phyloP scores from a whole-genome alignment of 345 rosid genomes.

The Boechera divaricarpa region DNA sequence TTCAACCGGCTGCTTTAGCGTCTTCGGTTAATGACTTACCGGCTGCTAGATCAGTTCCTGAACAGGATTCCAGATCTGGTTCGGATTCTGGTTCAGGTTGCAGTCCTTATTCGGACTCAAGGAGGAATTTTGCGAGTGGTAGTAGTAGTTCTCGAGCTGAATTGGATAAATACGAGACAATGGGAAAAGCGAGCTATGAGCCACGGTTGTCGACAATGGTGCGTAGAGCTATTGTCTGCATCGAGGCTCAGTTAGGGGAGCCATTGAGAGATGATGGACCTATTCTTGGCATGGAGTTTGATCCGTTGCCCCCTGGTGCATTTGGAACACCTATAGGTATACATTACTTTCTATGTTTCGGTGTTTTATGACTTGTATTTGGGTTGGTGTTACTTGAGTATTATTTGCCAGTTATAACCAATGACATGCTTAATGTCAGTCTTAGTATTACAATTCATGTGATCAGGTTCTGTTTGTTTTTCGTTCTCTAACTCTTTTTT shows the following conservation, averaged over 20 bases:
- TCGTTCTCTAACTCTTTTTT: slow-evolving; percentile 20
- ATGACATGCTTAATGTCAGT: not conserved
- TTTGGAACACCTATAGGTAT: slow-evolving; percentile 89
- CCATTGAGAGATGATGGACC: slow-evolving; percentile 98
- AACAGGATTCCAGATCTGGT: slow-evolving; percentile 70
- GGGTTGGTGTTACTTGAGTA: too few species aligned
- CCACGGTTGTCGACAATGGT: slow-evolving; percentile 75
- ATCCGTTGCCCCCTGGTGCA: slow-evolving; percentile 96
- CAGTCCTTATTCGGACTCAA: slow-evolving; percentile 67
- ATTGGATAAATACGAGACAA: slow-evolving; percentile 55
- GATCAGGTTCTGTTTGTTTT: not conserved
- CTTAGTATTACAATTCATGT: not conserved
- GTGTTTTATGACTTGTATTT: not conserved
- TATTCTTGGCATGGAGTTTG: slow-evolving; percentile 94
- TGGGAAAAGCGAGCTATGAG: slow-evolving; percentile 60
- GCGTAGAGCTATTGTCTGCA: slow-evolving; percentile 87
- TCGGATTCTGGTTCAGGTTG: slow-evolving; percentile 73
- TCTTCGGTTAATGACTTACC: slow-evolving; percentile 57
- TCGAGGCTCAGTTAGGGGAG: slow-evolving; percentile 97
- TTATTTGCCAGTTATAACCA: not conserved
- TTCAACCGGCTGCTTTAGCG: slow-evolving; percentile 45
- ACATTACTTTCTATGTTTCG: slow-evolving; percentile 32
- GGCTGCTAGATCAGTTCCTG: slow-evolving; percentile 55
- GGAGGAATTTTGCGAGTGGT: slow-evolving; percentile 49
- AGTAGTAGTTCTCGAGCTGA: slow-evolving; percentile 52